These are phyloP conservation scores for Adansonia rubrostipa DNA, from an alignment of 441 rosid species.

Conservation along the genomic window DNA sequence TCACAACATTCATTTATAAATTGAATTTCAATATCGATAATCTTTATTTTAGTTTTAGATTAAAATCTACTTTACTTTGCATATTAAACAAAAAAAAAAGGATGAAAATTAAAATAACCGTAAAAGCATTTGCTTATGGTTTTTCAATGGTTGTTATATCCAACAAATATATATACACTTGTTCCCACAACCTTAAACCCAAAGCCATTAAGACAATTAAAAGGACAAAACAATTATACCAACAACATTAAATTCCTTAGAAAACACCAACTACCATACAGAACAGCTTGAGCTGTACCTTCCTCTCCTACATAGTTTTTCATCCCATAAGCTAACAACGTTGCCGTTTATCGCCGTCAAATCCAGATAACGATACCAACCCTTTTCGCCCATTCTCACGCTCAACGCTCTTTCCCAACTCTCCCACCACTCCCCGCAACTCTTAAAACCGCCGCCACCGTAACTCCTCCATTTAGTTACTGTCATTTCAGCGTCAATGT, in stretches of 20 bases:
- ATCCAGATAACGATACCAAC: conserved; percentile 62
- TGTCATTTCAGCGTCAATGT: conserved; percentile 23
- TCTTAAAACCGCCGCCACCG: background rate
- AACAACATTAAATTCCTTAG: background rate
- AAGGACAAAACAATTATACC: background rate
- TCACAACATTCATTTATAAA: too few relatives aligned
- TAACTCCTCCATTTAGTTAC: conserved; percentile 23
- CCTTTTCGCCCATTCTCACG: conserved; percentile 47
- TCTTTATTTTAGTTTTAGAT: too few relatives aligned
- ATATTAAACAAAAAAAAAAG: too few relatives aligned
- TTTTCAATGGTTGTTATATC: conserved; percentile 15
- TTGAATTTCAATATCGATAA: too few relatives aligned
- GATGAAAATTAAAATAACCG: background rate
- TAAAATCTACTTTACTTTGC: too few relatives aligned
- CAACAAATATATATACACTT: conserved; percentile 13
- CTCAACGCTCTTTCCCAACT: conserved; percentile 42
- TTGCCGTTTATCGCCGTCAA: conserved; percentile 58
- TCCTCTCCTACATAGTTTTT: conserved; percentile 4
- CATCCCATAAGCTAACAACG: conserved; percentile 78
- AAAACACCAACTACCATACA: conserved; percentile 28
- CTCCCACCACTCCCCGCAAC: conserved; percentile 35
- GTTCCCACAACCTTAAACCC: conserved; percentile 8
- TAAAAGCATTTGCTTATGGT: background rate
- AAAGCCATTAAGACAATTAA: background rate
- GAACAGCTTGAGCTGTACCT: conserved; percentile 30